phyloP scores from a whole-genome alignment of 768 basidiomycete genomes.

The Mycena alexandri region DNA sequence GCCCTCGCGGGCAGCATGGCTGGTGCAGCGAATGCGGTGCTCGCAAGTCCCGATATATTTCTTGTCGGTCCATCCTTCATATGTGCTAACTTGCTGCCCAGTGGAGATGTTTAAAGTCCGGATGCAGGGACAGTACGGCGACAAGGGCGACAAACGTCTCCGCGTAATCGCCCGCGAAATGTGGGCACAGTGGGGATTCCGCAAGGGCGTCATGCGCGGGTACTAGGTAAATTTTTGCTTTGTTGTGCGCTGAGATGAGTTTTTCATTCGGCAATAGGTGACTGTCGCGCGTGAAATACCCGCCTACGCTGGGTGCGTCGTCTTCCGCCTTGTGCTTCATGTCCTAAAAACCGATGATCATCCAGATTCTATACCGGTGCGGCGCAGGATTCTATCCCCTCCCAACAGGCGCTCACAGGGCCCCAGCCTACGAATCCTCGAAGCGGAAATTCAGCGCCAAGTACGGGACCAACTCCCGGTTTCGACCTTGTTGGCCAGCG shows the following conservation, averaged over 20 bases:
- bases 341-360: not conserved
- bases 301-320: constrained; percentile 92
- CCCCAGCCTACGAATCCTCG: constrained; percentile 86
- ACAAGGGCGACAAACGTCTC: constrained; percentile 81
- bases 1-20: constrained; percentile 93
- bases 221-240: constrained; percentile 79
- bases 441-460: constrained; percentile 78
- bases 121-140: constrained; percentile 97
- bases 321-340: not conserved
- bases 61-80: not conserved
- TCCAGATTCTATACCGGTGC: constrained; percentile 77
- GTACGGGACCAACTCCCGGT: constrained; percentile 79
- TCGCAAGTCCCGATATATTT: constrained; percentile 85
- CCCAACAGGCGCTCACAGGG: not conserved
- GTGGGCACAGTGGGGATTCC: constrained; percentile 89
- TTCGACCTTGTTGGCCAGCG: constrained; percentile 87
- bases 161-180: constrained; percentile 80
- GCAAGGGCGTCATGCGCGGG: constrained; percentile 93
- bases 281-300: constrained; percentile 96
- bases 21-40: constrained; percentile 88
- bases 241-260: too few relatives aligned
- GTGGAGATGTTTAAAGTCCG: constrained; percentile 99
- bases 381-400: not conserved
- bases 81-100: constrained; percentile 42
- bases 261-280: constrained; percentile 60